Evolutionary conservation across 768 basidiomycete genomes (phyloP).

Genomic region (Trametes cinnabarina): DNA sequence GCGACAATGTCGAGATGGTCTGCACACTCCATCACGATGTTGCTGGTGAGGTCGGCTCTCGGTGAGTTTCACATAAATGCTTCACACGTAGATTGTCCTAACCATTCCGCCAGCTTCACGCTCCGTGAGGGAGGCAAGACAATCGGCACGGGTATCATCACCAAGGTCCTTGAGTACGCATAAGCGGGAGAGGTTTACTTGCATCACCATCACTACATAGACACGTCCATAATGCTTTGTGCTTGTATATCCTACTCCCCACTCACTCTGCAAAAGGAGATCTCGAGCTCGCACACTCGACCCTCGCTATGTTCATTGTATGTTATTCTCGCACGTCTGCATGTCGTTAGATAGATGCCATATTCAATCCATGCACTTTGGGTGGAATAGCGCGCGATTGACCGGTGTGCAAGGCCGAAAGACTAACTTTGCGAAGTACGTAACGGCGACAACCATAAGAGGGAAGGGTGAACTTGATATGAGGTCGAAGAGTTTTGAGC

Average conservation of each 20-base stretch:
- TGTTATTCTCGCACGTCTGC: conserved; percentile 15
- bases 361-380: conserved; percentile 15
- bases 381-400: not conserved
- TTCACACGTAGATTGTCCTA: not conserved
- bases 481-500: conserved; percentile 13
- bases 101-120: conserved; percentile 56
- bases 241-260: conserved; percentile 22
- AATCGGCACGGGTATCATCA: conserved; percentile 92
- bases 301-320: conserved; percentile 12
- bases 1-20: conserved; percentile 94
- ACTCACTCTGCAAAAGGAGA: conserved; percentile 24
- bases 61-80: conserved; percentile 37
- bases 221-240: conserved; percentile 16
- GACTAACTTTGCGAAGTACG: not conserved
- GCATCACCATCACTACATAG: conserved; percentile 15
- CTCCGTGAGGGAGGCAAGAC: conserved; percentile 95
- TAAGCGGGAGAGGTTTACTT: conserved; percentile 18
- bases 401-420: not conserved
- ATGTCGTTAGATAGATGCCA: conserved; percentile 12
- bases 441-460: conserved; percentile 16
- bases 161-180: conserved; percentile 65
- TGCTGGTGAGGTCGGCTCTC: conserved; percentile 83
- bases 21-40: conserved; percentile 82
- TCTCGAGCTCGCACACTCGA: conserved; percentile 21
- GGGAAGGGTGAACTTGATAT: conserved; percentile 6